These are phyloP conservation scores for Leptographium radiaticola DNA, from an alignment of 2,329 filamentous ascomycete species.

Conservation along the genomic window DNA sequence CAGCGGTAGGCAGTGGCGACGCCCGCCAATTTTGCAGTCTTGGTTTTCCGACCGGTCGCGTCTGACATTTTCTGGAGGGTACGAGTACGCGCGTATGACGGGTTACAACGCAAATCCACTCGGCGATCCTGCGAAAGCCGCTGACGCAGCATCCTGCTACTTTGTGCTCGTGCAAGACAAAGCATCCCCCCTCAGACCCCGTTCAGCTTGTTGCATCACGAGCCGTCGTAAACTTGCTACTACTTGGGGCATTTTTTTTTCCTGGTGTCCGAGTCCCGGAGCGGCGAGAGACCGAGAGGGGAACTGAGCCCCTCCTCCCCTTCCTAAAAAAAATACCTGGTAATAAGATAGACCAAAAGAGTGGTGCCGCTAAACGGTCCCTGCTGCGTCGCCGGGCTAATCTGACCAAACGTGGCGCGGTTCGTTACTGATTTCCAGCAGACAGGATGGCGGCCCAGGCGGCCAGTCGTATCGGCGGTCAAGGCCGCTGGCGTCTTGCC, in stretches of 20 bases:
- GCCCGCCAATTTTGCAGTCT: too few species aligned
- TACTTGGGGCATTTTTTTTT: too few species aligned
- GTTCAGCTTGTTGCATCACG: neutral
- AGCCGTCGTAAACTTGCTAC: neutral
- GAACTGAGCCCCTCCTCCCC: too few species aligned
- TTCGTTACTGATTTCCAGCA: neutral
- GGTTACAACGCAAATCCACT: too few species aligned
- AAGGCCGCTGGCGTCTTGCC: neutral
- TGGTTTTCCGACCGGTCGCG: neutral
- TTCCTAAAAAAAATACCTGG: neutral
- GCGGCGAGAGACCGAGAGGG: neutral
- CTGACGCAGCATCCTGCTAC: too few species aligned
- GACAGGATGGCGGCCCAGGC: too few species aligned
- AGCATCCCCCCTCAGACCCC: too few species aligned
- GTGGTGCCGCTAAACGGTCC: neutral
- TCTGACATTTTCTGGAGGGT: neutral
- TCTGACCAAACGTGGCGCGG: neutral
- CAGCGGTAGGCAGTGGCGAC: too few species aligned
- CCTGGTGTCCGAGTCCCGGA: neutral
- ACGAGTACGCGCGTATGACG: neutral
- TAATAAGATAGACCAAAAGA: neutral
- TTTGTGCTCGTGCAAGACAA: too few species aligned
- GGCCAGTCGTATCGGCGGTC: neutral
- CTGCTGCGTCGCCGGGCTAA: neutral
- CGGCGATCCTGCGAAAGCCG: too few species aligned